Evolutionary conservation across 2,329 filamentous ascomycete genomes (phyloP).

Genomic region (Ploettnerulaceae sp.): DNA sequence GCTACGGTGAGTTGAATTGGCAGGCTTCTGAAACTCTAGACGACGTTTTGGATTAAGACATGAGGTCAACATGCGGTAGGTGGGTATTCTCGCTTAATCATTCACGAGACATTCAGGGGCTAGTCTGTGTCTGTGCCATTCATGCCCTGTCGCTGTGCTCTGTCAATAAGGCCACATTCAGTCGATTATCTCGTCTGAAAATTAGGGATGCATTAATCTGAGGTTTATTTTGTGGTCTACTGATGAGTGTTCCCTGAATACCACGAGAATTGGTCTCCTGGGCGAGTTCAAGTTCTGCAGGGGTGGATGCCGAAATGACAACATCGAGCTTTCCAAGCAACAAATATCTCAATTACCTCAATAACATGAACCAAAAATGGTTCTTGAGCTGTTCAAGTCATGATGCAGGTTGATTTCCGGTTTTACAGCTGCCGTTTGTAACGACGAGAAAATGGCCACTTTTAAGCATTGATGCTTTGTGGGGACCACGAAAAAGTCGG

Average conservation of each 20-base stretch:
- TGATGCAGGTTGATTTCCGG: background rate
- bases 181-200: constrained; percentile 6
- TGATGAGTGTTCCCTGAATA: background rate
- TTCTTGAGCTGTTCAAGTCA: background rate
- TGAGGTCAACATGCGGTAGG: background rate
- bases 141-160: too few relatives aligned
- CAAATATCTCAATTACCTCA: background rate
- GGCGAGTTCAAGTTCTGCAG: background rate
- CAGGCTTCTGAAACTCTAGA: background rate
- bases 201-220: background rate
- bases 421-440: background rate
- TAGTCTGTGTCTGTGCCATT: constrained; percentile 2
- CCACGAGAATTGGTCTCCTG: background rate
- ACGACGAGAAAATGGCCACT: background rate
- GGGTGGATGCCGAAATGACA: background rate
- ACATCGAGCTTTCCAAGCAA: background rate
- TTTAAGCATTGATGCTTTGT: background rate
- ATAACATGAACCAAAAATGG: background rate
- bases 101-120: constrained; percentile 7
- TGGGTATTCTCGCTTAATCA: constrained; percentile 2
- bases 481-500: background rate
- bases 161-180: too few relatives aligned
- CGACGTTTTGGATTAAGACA: constrained; percentile 4
- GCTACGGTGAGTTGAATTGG: background rate
- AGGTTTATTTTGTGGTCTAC: background rate